Conservation (phyloP, 2,329 filamentous ascomycete species). For the Trichoderma endophyticum region DNA sequence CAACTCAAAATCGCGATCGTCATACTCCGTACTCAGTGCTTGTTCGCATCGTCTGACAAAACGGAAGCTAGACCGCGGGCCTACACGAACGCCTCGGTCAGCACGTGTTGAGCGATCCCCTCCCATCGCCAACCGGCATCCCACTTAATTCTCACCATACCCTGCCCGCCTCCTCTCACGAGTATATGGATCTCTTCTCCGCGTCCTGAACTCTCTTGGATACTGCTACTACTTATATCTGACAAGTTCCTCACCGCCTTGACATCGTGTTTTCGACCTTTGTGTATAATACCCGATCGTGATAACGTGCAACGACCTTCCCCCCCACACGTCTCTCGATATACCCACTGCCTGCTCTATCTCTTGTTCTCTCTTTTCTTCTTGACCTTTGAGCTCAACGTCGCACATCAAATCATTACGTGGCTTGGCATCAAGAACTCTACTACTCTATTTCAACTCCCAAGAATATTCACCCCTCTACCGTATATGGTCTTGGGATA, state of each 20-base stretch:
- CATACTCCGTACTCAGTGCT: not conserved
- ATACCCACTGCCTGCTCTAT: not conserved
- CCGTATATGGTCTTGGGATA: not conserved
- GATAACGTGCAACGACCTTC: not conserved
- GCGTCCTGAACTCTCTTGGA: slow-evolving; percentile 4
- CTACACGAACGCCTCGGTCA: slow-evolving; percentile 18
- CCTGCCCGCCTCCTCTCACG: slow-evolving; percentile 8
- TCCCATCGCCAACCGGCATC: slow-evolving; percentile 18
- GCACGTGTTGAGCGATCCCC: slow-evolving; percentile 16
- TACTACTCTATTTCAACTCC: not conserved
- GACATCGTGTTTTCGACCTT: not conserved
- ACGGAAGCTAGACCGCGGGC: slow-evolving; percentile 15
- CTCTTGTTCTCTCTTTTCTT: not conserved
- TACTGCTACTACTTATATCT: slow-evolving; percentile 8
- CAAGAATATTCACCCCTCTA: not conserved
- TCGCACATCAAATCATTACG: not conserved
- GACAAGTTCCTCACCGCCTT: slow-evolving; percentile 10
- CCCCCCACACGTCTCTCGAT: not conserved
- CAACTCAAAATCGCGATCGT: slow-evolving; percentile 11
- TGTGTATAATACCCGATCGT: not conserved
- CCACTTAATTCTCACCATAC: slow-evolving; percentile 18
- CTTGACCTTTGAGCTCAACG: not conserved
- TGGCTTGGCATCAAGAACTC: not conserved
- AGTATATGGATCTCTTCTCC: slow-evolving; percentile 13
- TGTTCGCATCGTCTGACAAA: slow-evolving; percentile 5